These are phyloP conservation scores for Didymella glomerata DNA, from an alignment of 2,329 filamentous ascomycete genomes.

Conservation along the genomic window DNA sequence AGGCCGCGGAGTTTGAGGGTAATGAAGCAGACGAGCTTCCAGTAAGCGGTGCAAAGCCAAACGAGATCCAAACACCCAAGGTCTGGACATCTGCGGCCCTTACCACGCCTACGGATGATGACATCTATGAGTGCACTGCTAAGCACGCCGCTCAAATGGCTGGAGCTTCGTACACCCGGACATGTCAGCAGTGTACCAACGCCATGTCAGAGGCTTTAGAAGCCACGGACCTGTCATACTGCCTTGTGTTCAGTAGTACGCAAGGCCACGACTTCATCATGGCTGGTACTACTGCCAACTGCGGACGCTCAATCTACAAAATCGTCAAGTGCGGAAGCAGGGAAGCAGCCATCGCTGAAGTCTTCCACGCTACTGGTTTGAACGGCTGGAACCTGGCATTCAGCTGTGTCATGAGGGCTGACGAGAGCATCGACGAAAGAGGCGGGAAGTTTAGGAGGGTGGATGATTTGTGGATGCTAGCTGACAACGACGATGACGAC, in stretches of 20 bases:
- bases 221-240: conserved; percentile 31
- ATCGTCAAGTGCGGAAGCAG: conserved; percentile 45
- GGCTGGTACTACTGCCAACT: conserved; percentile 19
- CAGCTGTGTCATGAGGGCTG: conserved; percentile 40
- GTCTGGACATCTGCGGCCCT: conserved; percentile 45
- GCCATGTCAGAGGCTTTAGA: conserved; percentile 40
- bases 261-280: conserved; percentile 30
- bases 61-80: conserved; percentile 17
- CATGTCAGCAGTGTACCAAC: conserved; percentile 40
- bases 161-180: conserved; percentile 17
- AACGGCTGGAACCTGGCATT: conserved; percentile 47
- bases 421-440: conserved; percentile 35
- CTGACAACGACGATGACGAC: conserved; percentile 30
- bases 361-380: conserved; percentile 40
- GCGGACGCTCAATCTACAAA: conserved; percentile 41
- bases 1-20: conserved; percentile 7
- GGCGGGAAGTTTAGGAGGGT: conserved; percentile 31
- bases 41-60: conserved; percentile 27
- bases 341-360: conserved; percentile 42
- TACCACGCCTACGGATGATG: conserved; percentile 40
- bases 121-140: conserved; percentile 37
- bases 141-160: conserved; percentile 25
- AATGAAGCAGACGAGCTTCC: conserved; percentile 24
- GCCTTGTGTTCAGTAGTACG: conserved; percentile 37
- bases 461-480: conserved; percentile 37